Evolutionary conservation across 768 basidiomycete genomes (phyloP).

Genomic region (Phylloporus sp.): DNA sequence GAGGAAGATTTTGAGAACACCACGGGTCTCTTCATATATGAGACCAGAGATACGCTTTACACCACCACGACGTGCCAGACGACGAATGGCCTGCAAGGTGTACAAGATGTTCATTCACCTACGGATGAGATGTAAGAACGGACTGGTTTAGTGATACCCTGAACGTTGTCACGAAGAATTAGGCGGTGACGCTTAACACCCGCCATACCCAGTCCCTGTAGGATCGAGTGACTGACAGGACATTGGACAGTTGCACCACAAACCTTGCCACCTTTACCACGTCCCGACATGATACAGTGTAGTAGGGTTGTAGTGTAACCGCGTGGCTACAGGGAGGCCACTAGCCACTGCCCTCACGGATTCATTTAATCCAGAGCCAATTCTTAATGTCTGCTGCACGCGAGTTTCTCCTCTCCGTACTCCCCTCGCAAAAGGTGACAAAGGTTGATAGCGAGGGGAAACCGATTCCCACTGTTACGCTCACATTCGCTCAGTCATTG

Average conservation of each 20-base stretch:
- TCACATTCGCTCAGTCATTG: conserved; percentile 83
- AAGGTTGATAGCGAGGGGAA: conserved; percentile 12
- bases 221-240: not conserved
- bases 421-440: conserved; percentile 14
- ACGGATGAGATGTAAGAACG: not conserved
- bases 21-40: conserved; percentile 91
- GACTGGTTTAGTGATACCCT: conserved; percentile 3
- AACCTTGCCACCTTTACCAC: not conserved
- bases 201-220: not conserved
- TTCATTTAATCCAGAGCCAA: too few species aligned
- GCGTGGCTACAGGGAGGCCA: too few species aligned
- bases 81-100: conserved; percentile 68
- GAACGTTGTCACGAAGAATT: not conserved
- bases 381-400: conserved; percentile 3
- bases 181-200: not conserved
- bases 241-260: not conserved
- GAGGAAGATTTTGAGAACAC: conserved; percentile 89
- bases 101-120: not conserved
- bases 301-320: too few species aligned
- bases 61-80: conserved; percentile 89
- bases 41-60: conserved; percentile 89
- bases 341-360: too few species aligned
- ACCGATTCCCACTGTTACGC: conserved; percentile 59
- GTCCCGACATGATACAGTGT: conserved; percentile 48
- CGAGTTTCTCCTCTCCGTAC: conserved; percentile 29